Conservation (phyloP, 1,139 yeast species). For the Yamadazyma diddensiae region DNA sequence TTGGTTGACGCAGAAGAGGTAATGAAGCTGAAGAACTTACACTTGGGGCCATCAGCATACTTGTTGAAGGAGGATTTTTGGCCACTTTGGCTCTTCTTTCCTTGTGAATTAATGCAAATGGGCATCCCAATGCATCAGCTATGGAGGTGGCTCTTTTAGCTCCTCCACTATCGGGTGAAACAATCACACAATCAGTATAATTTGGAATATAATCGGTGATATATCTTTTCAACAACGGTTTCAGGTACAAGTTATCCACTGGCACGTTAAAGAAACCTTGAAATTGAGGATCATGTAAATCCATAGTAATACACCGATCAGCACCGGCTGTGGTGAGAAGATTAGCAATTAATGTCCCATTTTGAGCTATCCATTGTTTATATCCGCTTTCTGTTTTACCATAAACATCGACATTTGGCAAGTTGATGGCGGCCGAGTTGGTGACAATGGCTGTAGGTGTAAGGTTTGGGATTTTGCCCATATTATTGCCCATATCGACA, state of each 20-base stretch:
- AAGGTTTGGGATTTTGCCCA: constrained; percentile 11
- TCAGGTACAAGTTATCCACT: constrained; percentile 85
- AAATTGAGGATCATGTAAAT: constrained; percentile 91
- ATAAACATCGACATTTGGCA: constrained; percentile 34
- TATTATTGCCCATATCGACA: constrained; percentile 7
- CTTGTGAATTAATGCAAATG: constrained; percentile 94
- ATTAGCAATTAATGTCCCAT: constrained; percentile 90
- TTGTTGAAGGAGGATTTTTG: constrained; percentile 23
- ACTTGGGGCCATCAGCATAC: constrained; percentile 13
- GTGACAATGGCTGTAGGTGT: constrained; percentile 30
- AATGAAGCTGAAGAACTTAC: constrained; percentile 3
- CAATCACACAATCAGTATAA: constrained; percentile 77
- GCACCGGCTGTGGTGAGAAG: constrained; percentile 92
- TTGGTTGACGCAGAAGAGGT: neutral
- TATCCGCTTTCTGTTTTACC: constrained; percentile 62
- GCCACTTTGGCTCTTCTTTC: constrained; percentile 67
- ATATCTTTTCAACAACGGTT: constrained; percentile 79
- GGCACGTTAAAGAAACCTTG: constrained; percentile 93
- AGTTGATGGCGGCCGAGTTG: constrained; percentile 28
- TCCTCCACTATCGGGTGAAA: constrained; percentile 97
- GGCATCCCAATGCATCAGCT: constrained; percentile 85
- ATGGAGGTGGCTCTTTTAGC: constrained; percentile 94
- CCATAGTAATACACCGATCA: constrained; percentile 96
- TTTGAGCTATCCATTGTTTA: constrained; percentile 94
- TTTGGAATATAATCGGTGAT: constrained; percentile 71